These are phyloP conservation scores for Chloris gayana DNA, from an alignment of 176 grass and related monocot genomes.

Conservation along the genomic window DNA sequence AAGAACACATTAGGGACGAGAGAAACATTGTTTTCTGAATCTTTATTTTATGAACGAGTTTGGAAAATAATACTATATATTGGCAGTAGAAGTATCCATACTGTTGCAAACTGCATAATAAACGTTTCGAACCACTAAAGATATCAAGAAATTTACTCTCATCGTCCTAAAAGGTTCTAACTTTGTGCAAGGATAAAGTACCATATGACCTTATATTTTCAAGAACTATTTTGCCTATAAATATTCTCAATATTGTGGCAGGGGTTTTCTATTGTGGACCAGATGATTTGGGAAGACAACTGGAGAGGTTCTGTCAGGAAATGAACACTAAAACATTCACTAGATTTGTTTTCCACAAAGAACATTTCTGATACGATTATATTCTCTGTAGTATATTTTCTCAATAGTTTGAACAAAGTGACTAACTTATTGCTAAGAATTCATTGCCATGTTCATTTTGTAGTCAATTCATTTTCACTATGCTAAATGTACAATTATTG, in stretches of 20 bases:
- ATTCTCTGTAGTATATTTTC: neutral
- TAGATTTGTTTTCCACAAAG: slow-evolving; percentile 66
- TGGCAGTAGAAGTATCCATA: neutral
- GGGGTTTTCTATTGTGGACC: slow-evolving; percentile 66
- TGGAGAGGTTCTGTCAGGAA: slow-evolving; percentile 47
- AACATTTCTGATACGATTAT: slow-evolving; percentile 32
- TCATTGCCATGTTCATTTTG: neutral
- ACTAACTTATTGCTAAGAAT: neutral
- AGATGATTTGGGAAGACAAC: slow-evolving; percentile 44
- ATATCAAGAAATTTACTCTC: neutral
- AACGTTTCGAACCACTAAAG: neutral
- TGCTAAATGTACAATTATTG: too few species aligned
- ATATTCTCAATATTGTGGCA: slow-evolving; percentile 24
- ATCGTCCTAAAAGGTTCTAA: neutral
- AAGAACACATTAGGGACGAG: neutral
- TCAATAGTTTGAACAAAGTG: neutral
- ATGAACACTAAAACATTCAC: slow-evolving; percentile 44
- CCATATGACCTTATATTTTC: neutral
- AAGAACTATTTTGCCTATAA: neutral
- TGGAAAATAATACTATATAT: neutral
- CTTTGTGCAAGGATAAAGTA: neutral
- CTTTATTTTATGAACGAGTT: neutral
- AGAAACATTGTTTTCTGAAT: neutral
- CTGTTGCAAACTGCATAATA: neutral
- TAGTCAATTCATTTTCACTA: neutral